phyloP scores from a whole-genome alignment of 352 stramenopile species.

The Albugo laibachii region DNA sequence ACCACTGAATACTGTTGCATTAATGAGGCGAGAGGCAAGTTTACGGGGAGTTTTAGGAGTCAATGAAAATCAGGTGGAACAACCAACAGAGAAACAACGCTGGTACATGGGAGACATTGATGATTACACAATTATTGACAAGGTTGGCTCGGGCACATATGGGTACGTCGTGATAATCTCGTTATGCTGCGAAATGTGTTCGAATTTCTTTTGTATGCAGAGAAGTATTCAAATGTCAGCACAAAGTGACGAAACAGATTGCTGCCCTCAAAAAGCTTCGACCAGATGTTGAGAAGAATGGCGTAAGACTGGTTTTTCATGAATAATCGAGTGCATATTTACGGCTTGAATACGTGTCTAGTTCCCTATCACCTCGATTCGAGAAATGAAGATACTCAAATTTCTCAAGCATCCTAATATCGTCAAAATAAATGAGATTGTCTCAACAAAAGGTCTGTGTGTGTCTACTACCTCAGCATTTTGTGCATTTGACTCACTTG shows the following conservation, averaged over 20 bases:
- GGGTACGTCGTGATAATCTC: conserved; percentile 16
- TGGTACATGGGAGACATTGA: conserved; percentile 76
- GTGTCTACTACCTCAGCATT: neutral
- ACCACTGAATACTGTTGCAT: conserved; percentile 34
- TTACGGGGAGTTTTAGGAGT: conserved; percentile 9
- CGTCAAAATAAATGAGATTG: conserved; percentile 90
- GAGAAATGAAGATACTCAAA: conserved; percentile 97
- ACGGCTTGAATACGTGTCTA: conserved; percentile 9
- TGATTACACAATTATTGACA: conserved; percentile 78
- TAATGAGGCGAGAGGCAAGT: conserved; percentile 44
- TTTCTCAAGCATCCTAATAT: conserved; percentile 88
- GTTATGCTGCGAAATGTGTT: neutral
- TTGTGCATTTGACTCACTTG: neutral
- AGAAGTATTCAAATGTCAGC: conserved; percentile 77
- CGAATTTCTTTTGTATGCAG: conserved; percentile 11
- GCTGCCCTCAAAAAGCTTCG: conserved; percentile 72
- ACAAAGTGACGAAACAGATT: conserved; percentile 75
- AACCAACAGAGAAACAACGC: conserved; percentile 18
- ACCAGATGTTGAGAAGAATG: conserved; percentile 73
- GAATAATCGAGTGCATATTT: neutral
- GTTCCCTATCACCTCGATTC: conserved; percentile 90
- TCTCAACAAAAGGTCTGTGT: conserved; percentile 35
- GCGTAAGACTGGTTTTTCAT: conserved; percentile 16
- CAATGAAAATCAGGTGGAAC: neutral
- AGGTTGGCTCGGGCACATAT: conserved; percentile 70